Conservation (phyloP, 306 rosid genomes). For the Betula pendula region DNA sequence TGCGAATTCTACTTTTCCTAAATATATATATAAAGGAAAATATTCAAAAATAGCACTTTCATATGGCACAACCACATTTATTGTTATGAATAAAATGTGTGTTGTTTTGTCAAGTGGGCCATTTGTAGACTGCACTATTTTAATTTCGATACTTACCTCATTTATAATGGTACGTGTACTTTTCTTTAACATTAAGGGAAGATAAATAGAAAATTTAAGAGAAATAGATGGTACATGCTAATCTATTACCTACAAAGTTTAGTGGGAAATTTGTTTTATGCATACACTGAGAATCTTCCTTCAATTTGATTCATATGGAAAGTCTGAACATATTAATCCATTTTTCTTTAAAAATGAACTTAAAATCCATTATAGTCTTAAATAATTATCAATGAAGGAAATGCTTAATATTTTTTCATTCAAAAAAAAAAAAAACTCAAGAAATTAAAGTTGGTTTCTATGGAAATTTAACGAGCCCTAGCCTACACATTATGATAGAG, state of each 20-base stretch:
- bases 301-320: background rate
- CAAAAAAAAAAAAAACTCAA: no score
- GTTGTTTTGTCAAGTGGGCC: slow-evolving; percentile 16
- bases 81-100: slow-evolving; percentile 23
- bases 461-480: background rate
- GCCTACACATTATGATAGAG: background rate
- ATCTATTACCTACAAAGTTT: no score
- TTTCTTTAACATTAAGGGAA: background rate
- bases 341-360: background rate
- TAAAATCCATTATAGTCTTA: background rate
- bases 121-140: background rate
- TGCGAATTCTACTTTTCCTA: no score
- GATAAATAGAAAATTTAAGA: no score
- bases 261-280: no score
- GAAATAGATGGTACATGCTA: no score
- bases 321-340: background rate
- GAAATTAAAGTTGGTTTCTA: no score
- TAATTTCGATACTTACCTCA: background rate
- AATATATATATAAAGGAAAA: no score
- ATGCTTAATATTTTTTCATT: no score
- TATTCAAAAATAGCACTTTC: no score
- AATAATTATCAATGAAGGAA: no score
- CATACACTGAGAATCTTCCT: no score
- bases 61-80: background rate
- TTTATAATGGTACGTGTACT: background rate